Percentiles rank a stretch among this genome's conserved stretches.
phyloP scores from a whole-genome alignment of 768 basidiomycete genomes.

The Psilocybe sp. region DNA sequence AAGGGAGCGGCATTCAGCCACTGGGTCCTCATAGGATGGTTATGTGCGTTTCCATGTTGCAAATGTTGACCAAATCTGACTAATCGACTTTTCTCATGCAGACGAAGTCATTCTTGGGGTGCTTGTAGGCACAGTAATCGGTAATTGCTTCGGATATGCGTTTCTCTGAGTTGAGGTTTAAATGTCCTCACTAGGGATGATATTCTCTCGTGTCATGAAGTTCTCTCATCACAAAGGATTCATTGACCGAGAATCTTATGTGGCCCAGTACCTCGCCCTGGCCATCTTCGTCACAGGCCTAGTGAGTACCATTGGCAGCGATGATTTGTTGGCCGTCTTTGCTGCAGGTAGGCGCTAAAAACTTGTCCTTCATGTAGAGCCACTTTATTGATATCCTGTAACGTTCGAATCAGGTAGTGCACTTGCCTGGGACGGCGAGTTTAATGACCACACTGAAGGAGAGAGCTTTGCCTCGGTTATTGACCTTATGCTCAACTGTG shows the following conservation, averaged over 20 bases:
- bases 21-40: slow-evolving; percentile 86
- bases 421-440: slow-evolving; percentile 89
- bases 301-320: slow-evolving; percentile 75
- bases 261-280: slow-evolving; percentile 79
- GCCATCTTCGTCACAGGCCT: slow-evolving; percentile 77
- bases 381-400: slow-evolving; percentile 12
- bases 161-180: neutral
- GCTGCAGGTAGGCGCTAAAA: slow-evolving; percentile 53
- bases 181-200: slow-evolving; percentile 40
- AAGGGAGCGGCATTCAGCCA: slow-evolving; percentile 64
- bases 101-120: slow-evolving; percentile 83
- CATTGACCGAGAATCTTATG: slow-evolving; percentile 64
- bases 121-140: slow-evolving; percentile 56
- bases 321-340: slow-evolving; percentile 89
- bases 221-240: slow-evolving; percentile 25
- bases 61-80: neutral
- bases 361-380: neutral
- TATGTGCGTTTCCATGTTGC: slow-evolving; percentile 47
- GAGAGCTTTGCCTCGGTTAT: slow-evolving; percentile 89
- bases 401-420: slow-evolving; percentile 58
- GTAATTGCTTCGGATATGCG: slow-evolving; percentile 24
- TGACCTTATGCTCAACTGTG: slow-evolving; percentile 81
- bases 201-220: slow-evolving; percentile 73
- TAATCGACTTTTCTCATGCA: slow-evolving; percentile 18
- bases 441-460: slow-evolving; percentile 77